Evolutionary conservation across 2,329 filamentous ascomycete species (phyloP), one percentile per base, ranked within the genome.

Genomic region (Monosporascus sp.): DNA sequence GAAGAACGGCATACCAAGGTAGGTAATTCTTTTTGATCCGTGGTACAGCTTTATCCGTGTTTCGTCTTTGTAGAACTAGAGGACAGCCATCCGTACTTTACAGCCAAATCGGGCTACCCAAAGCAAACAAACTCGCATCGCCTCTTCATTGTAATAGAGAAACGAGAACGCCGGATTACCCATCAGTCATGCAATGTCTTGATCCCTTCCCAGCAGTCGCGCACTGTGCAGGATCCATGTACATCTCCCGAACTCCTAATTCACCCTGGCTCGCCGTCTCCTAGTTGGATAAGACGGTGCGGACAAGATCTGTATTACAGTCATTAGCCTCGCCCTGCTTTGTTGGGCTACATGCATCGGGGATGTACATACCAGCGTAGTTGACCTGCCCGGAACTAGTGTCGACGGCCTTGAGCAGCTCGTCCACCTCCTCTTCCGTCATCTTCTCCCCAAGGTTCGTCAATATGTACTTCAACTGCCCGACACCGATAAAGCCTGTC

Each of bases 361-460:
- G 11, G 31, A 9, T 51, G 37, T 28, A 49, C 85, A 60, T 79
- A 94, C 91, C 91, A 61, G 88, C 92, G 74, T 99, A 99, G 79
- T 97, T 96, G 74, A 99, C 90, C 82, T 97, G 92, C 63, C 93
- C 92, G 52, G 88, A 93, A 75, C 88, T 94, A 57, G 92, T 96
- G 71, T 99, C 94, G 60, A 97, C 93, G 0, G 92, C 91, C 86
- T 97, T 99, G 72, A 99, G 86, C 69, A 99, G 82, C 81, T 99
- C 94, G 72, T 97, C 93, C 48, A 99, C 94, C 80, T 99, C 94
- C 60, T 97, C 94, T 66, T 99, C 93, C 57, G 88, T 90, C 91
- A 99, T 97, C 82, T 97, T 97, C 86, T 99, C 94, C 66, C 94
- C 94, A 65, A 99, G 77, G 72, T 97, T 97, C 53, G 94, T 99